Percentiles rank a stretch among this genome's conserved stretches.
phyloP scores from a whole-genome alignment of 192 early-diverging fungal genomes.

The Coemansia sp. region DNA sequence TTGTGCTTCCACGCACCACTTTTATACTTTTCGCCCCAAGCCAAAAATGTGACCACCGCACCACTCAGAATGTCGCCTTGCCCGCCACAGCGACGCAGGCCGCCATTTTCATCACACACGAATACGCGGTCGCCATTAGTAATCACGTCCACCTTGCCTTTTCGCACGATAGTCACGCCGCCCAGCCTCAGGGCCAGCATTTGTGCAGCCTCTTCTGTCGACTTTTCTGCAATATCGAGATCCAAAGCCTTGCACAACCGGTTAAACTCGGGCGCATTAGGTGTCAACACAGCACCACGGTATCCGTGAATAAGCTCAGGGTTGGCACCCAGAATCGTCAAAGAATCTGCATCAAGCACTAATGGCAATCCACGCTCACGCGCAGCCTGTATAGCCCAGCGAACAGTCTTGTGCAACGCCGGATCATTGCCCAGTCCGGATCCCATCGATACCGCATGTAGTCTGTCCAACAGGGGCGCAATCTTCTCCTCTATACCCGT shows the following conservation, averaged over 20 bases:
- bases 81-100: conserved; percentile 88
- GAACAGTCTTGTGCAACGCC: conserved; percentile 67
- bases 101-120: conserved; percentile 66
- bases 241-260: conserved; percentile 66
- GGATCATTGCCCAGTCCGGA: conserved; percentile 87
- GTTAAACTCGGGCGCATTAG: conserved; percentile 85
- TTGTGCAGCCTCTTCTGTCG: conserved; percentile 45
- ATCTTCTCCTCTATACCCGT: conserved; percentile 55
- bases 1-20: conserved; percentile 61
- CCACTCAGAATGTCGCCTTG: conserved; percentile 96
- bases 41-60: conserved; percentile 78
- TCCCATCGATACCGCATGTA: conserved; percentile 89
- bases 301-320: conserved; percentile 78
- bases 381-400: conserved; percentile 70
- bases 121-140: conserved; percentile 71
- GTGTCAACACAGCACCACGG: conserved; percentile 76
- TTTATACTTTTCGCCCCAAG: conserved; percentile 78
- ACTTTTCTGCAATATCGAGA: conserved; percentile 42
- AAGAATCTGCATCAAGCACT: conserved; percentile 94
- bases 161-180: conserved; percentile 79
- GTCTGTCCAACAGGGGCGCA: conserved; percentile 59
- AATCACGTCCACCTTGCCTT: conserved; percentile 77
- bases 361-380: conserved; percentile 65
- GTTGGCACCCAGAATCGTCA: conserved; percentile 72
- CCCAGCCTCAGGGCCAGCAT: conserved; percentile 69